Percentiles rank a stretch among this genome's conserved stretches.
Evolutionary conservation across 345 rosid genomes (phyloP).

Genomic region (Populus simonii): DNA sequence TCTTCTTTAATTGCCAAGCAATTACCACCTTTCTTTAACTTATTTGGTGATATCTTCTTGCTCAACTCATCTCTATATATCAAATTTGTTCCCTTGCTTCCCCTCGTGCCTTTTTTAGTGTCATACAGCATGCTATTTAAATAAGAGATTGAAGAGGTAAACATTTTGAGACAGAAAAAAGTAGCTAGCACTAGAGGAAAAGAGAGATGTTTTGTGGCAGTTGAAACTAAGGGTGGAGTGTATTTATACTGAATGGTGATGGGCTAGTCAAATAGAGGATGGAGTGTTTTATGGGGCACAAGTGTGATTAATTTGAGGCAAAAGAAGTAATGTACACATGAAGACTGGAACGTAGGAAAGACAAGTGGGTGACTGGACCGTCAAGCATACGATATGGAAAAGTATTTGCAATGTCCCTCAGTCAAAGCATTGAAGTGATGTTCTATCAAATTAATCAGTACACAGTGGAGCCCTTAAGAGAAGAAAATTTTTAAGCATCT

Average conservation of each 20-base stretch:
- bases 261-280: neutral
- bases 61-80: constrained; percentile 31
- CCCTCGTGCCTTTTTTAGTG: neutral
- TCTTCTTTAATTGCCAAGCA: neutral
- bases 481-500: neutral
- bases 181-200: neutral
- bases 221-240: neutral
- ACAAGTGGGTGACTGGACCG: neutral
- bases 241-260: neutral
- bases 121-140: neutral
- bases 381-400: neutral
- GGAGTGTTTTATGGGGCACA: neutral
- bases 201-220: neutral
- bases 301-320: neutral
- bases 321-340: neutral
- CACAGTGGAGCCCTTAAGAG: neutral
- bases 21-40: constrained; percentile 5
- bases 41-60: constrained; percentile 22
- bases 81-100: constrained; percentile 7
- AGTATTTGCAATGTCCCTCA: neutral
- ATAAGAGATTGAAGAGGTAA: neutral
- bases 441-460: neutral
- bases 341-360: neutral
- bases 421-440: neutral
- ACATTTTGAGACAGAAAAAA: neutral